phyloP scores from a whole-genome alignment of 208 protist species.

The Trypanosoma caninum region DNA sequence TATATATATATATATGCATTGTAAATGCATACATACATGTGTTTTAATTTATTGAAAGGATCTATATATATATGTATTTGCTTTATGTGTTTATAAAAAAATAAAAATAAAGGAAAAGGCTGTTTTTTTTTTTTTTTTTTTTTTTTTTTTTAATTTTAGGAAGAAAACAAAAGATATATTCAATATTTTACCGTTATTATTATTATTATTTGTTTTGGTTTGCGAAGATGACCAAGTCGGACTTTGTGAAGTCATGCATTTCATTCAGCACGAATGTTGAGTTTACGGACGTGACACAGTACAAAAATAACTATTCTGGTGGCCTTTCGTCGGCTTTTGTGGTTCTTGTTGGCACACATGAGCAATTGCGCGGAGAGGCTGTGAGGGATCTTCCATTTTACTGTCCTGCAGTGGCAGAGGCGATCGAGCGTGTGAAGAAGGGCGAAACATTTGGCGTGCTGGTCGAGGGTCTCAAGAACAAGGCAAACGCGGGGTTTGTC shows the following conservation, averaged over 20 bases:
- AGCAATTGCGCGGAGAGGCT: slow-evolving; percentile 35
- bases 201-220: background rate
- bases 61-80: too few species aligned
- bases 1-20: too few species aligned
- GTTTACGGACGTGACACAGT: slow-evolving; percentile 41
- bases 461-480: slow-evolving; percentile 19
- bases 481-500: slow-evolving; percentile 20
- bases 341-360: slow-evolving; percentile 52
- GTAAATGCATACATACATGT: too few species aligned
- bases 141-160: slow-evolving; percentile 3
- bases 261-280: slow-evolving; percentile 52
- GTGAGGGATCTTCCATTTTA: slow-evolving; percentile 48
- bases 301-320: slow-evolving; percentile 1
- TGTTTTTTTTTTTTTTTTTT: slow-evolving; percentile 7
- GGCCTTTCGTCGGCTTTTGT: slow-evolving; percentile 25
- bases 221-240: too few species aligned
- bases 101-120: slow-evolving; percentile 1
- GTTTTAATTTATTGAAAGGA: too few species aligned
- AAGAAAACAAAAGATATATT: background rate
- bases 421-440: slow-evolving; percentile 37
- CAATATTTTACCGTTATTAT: background rate
- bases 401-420: slow-evolving; percentile 51
- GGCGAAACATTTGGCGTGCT: slow-evolving; percentile 30
- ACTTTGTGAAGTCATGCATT: slow-evolving; percentile 46
- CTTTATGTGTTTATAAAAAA: background rate